A percentile compares a stretch with the other conserved stretches of the same genome.
phyloP scores from a whole-genome alignment of 306 rosid genomes.

The Trifolium dubium region DNA sequence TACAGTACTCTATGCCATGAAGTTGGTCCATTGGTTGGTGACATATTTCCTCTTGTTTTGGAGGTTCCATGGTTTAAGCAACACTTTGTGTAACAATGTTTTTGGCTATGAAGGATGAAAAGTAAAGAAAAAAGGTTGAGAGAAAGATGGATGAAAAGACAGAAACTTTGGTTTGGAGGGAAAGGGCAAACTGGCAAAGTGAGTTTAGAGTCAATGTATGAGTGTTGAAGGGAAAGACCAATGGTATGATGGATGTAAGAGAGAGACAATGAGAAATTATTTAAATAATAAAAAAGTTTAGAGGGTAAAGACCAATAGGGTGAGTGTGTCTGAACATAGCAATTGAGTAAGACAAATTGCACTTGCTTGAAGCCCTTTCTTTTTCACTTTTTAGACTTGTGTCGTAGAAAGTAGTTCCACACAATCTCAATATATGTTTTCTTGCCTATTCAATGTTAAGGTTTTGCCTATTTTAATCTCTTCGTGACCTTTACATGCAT shows the following conservation, averaged over 20 bases:
- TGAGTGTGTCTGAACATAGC: neutral
- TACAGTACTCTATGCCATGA: conserved; percentile 96
- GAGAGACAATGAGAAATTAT: conserved; percentile 13
- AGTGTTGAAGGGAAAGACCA: conserved; percentile 40
- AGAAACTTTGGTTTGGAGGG: conserved; percentile 26
- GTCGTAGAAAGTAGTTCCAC: neutral
- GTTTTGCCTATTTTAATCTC: too few species aligned
- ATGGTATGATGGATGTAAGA: conserved; percentile 44
- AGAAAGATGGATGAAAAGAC: conserved; percentile 20
- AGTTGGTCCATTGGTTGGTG: conserved; percentile 97
- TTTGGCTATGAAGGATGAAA: conserved; percentile 33
- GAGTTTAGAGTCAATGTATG: conserved; percentile 37
- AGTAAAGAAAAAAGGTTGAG: conserved; percentile 16
- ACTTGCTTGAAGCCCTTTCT: neutral
- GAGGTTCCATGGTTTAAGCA: conserved; percentile 64
- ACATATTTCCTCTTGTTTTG: conserved; percentile 82
- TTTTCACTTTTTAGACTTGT: neutral
- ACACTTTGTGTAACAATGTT: conserved; percentile 37
- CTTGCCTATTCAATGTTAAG: too few species aligned
- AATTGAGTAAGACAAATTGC: neutral
- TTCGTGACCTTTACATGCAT: too few species aligned
- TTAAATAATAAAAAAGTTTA: neutral
- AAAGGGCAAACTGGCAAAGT: conserved; percentile 7
- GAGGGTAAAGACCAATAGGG: conserved; percentile 12
- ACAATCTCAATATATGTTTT: neutral